Percentiles rank a stretch among this genome's conserved stretches.
Conservation (phyloP, 148 eudicot species). For the Spergularia bocconei region DNA sequence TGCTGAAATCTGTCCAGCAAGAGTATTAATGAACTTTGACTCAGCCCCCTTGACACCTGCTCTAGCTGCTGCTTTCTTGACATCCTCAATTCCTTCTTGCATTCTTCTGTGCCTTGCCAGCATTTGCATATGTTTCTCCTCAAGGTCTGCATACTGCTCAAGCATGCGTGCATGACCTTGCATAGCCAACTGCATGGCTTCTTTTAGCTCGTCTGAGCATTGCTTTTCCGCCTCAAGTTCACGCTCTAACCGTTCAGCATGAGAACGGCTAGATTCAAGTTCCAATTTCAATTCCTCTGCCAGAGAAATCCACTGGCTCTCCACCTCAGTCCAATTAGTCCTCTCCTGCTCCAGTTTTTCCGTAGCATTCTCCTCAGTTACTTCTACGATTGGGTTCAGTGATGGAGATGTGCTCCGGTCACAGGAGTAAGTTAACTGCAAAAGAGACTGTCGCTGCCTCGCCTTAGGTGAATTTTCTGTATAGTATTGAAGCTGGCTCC, state of each 20-base stretch:
- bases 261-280: conserved; percentile 59
- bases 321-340: conserved; percentile 64
- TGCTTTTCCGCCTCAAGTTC: conserved; percentile 73
- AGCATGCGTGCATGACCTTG: conserved; percentile 97
- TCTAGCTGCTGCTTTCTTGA: conserved; percentile 82
- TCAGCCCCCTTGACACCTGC: conserved; percentile 88
- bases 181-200: conserved; percentile 93
- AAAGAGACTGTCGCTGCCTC: conserved; percentile 39
- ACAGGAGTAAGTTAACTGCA: conserved; percentile 56
- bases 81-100: conserved; percentile 87
- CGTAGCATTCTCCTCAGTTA: conserved; percentile 41
- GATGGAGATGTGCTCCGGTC: conserved; percentile 41
- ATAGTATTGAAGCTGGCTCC: conserved; percentile 73
- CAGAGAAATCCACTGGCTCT: conserved; percentile 88
- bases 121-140: conserved; percentile 81
- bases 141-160: conserved; percentile 90
- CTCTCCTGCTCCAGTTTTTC: conserved; percentile 66
- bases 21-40: conserved; percentile 82
- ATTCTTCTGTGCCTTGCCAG: conserved; percentile 74
- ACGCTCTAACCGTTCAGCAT: conserved; percentile 50
- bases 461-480: conserved; percentile 53
- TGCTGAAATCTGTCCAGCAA: conserved; percentile 85
- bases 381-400: conserved; percentile 47
- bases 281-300: conserved; percentile 76
- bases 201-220: conserved; percentile 88